Conservation (phyloP, 176 grass and related monocot species). For the Avena sativa region DNA sequence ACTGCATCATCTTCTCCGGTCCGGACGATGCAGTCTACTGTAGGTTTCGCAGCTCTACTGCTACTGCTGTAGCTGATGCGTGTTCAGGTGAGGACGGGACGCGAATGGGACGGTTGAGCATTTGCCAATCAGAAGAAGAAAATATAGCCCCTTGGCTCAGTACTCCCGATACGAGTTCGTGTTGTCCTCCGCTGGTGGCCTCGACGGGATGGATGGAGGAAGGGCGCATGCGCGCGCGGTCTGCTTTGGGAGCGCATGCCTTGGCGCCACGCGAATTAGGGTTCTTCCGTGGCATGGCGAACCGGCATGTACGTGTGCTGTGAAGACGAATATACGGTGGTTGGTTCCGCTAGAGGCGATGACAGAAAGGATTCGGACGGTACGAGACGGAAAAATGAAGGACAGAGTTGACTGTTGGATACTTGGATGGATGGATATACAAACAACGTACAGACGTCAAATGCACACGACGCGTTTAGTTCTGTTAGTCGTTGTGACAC, state of each 20-base stretch:
- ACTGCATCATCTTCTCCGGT: neutral
- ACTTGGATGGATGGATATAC: neutral
- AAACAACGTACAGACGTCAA: neutral
- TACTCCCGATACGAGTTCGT: conserved; percentile 40
- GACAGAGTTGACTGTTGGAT: conserved; percentile 13
- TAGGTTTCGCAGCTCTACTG: neutral
- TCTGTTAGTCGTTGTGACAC: too few relatives aligned
- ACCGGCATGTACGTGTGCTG: neutral
- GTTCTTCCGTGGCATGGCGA: too few relatives aligned
- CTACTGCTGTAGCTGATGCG: neutral
- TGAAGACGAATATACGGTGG: neutral
- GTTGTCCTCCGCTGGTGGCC: conserved; percentile 38
- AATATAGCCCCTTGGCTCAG: conserved; percentile 19
- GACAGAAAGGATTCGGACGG: neutral
- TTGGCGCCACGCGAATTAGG: conserved; percentile 41
- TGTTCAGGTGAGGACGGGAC: neutral
- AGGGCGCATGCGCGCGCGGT: too few relatives aligned
- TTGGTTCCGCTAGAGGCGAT: neutral
- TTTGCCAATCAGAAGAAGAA: too few relatives aligned
- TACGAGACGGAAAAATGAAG: neutral
- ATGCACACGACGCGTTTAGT: neutral
- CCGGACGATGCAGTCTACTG: neutral
- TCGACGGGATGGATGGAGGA: neutral
- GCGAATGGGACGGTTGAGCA: neutral
- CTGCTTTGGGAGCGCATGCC: conserved; percentile 41